Evolutionary conservation across 2,329 filamentous ascomycete genomes (phyloP).

Genomic region (Nemania diffusa): DNA sequence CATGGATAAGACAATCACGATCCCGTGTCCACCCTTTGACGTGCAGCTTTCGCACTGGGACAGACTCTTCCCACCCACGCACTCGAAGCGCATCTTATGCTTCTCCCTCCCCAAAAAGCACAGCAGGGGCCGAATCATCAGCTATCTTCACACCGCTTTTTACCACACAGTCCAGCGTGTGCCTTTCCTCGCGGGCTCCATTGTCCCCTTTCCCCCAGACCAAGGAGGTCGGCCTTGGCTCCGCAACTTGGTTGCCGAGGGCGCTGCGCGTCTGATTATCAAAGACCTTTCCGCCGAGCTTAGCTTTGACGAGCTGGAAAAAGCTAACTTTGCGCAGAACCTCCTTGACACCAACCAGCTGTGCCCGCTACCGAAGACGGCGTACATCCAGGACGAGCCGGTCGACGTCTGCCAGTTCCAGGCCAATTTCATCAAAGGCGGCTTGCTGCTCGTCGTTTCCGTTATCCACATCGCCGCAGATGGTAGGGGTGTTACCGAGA

Average conservation of each 20-base stretch:
- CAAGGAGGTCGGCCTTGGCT: slow-evolving; percentile 8
- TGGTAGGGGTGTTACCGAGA: slow-evolving; percentile 4
- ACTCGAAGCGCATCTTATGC: slow-evolving; percentile 11
- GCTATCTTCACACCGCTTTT: slow-evolving; percentile 5
- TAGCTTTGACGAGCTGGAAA: background rate
- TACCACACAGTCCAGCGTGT: slow-evolving; percentile 1
- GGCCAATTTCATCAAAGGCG: slow-evolving; percentile 4
- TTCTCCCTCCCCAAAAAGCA: background rate
- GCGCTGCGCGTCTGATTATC: background rate
- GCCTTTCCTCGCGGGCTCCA: slow-evolving; percentile 3
- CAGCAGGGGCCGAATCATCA: background rate
- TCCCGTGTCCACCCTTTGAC: slow-evolving; percentile 1
- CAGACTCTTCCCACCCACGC: background rate
- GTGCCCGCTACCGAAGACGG: slow-evolving; percentile 5
- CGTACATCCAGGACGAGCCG: slow-evolving; percentile 1
- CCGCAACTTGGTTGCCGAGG: background rate
- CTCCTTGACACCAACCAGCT: background rate
- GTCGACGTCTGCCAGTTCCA: slow-evolving; percentile 11
- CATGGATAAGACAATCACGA: background rate
- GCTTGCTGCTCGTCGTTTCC: slow-evolving; percentile 5
- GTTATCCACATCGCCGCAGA: slow-evolving; percentile 5
- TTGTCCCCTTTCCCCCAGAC: slow-evolving; percentile 7
- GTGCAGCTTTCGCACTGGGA: slow-evolving; percentile 1
- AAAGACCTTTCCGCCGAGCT: slow-evolving; percentile 3
- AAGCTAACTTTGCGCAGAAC: slow-evolving; percentile 3